These are phyloP conservation scores for Tetrahymena elliotti DNA, from an alignment of 73 alveolate species.

Conservation along the genomic window DNA sequence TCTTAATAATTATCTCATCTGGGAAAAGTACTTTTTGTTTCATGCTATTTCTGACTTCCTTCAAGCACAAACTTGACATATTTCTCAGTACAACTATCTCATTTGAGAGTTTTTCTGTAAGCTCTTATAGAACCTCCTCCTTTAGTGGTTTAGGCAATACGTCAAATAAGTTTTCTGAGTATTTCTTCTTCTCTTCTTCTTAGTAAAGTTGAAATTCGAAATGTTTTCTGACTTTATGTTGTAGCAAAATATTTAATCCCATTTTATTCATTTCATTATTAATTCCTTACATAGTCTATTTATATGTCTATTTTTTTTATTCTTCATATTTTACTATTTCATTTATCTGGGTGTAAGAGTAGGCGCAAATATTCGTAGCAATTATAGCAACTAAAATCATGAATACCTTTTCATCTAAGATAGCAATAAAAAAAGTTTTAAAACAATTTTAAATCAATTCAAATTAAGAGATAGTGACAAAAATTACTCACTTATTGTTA, in stretches of 20 bases:
- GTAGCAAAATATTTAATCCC: background rate
- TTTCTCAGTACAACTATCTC: background rate
- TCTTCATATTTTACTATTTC: background rate
- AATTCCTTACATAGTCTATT: background rate
- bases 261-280: background rate
- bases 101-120: background rate
- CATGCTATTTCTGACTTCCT: background rate
- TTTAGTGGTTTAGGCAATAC: background rate
- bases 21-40: background rate
- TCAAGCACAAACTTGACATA: background rate
- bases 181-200: background rate
- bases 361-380: background rate
- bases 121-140: background rate
- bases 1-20: background rate
- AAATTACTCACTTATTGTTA: no score
- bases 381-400: background rate
- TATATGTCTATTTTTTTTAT: background rate
- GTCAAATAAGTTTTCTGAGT: background rate
- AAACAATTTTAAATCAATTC: no score
- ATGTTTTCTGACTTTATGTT: background rate
- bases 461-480: no score
- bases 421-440: no score
- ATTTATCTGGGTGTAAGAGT: background rate
- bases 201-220: background rate
- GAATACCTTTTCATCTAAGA: background rate